Evolutionary conservation across 257 asterid species (phyloP), one percentile per base, ranked within the genome.

Genomic region (Solanum chiquidenum): DNA sequence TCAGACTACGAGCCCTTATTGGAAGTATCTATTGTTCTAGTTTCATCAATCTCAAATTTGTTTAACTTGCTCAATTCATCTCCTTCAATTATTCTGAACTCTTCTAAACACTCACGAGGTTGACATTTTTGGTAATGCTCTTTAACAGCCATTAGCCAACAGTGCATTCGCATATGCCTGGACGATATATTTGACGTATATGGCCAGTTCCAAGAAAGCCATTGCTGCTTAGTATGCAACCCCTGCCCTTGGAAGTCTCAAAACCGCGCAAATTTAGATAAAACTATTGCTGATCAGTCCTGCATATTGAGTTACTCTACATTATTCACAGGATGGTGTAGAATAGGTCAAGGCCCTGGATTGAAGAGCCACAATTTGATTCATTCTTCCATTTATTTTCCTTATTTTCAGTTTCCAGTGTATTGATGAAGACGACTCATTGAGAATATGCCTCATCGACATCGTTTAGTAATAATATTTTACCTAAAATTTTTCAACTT

Each of bases 151-250:
- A n/a, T 89, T 96, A 96, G 73, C 91, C 88, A 96, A 96, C 66
- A 96, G 98, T 68, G 91, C 99, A 12, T 96, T 93, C 85, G 89
- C 98, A 14, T 96, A 94, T 91, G 80, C 94, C 87, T 96, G 99
- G 99, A 91, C 95, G 86, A 95, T 96, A 91, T 95, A 96, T 84
- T 92, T 96, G 97, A 95, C 99, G 9, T 96, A 95, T 93, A 92
- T 96, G 98, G 98, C 99, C 84, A 93, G 98, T 93, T 91, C 93
- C 84, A 85, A 87, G 90, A 95, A 93, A 89, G 95, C 95, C 23
- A 86, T 87, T 80, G 66, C 42, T 27, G 69, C 12, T 49, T 80
- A 80, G 85, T 29, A 29, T 18, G 85, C 58, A 16, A 18, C 29
- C 66, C 66, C 25, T 58, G n/a, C 25, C 0, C 12, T 12, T 21